Conservation (phyloP, 352 stramenopile species). For the Pythium aquatile region DNA sequence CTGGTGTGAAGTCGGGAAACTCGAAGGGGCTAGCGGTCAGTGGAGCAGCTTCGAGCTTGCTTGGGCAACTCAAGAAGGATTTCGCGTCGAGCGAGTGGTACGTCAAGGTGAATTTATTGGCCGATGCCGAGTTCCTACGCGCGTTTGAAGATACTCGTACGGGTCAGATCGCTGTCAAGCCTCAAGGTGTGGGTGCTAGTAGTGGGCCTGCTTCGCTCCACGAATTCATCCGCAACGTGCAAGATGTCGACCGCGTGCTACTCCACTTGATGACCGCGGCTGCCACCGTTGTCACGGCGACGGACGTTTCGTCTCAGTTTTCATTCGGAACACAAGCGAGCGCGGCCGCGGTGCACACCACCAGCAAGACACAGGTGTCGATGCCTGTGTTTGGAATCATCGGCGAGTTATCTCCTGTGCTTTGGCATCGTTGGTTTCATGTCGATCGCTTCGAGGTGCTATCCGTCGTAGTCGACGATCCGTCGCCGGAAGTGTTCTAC, state of each 20-base stretch:
- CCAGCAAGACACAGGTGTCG: slow-evolving; percentile 45
- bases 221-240: slow-evolving; percentile 81
- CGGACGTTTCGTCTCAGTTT: slow-evolving; percentile 52
- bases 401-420: slow-evolving; percentile 77
- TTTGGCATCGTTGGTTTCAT: slow-evolving; percentile 90
- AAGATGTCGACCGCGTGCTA: slow-evolving; percentile 84
- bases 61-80: slow-evolving; percentile 20
- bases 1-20: not conserved
- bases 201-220: slow-evolving; percentile 58
- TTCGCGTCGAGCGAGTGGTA: slow-evolving; percentile 62
- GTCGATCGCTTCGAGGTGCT: slow-evolving; percentile 87
- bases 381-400: slow-evolving; percentile 91
- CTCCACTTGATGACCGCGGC: slow-evolving; percentile 77
- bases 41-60: not conserved
- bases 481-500: slow-evolving; percentile 65
- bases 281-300: slow-evolving; percentile 34
- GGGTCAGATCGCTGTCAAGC: not conserved
- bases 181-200: not conserved
- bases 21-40: slow-evolving; percentile 4
- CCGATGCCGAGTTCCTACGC: slow-evolving; percentile 77
- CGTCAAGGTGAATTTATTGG: slow-evolving; percentile 84
- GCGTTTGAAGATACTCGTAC: slow-evolving; percentile 60
- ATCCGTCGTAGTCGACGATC: slow-evolving; percentile 65
- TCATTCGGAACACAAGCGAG: slow-evolving; percentile 64
- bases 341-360: slow-evolving; percentile 21